phyloP scores from a whole-genome alignment of 352 stramenopile genomes.

The Phytophthora capsici region DNA sequence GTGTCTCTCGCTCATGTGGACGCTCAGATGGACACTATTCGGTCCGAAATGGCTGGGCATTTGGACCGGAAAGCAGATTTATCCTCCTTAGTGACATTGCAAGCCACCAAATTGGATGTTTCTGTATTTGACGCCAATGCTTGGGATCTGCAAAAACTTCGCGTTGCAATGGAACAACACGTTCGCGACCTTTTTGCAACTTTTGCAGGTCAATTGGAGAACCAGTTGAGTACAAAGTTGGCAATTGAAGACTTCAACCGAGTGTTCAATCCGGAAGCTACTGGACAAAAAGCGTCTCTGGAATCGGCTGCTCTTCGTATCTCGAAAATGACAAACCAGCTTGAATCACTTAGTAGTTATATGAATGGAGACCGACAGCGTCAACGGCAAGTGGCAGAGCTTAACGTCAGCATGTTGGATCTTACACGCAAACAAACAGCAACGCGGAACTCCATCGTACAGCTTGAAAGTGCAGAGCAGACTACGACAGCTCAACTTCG shows the following conservation, averaged over 20 bases:
- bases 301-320: slow-evolving; percentile 53
- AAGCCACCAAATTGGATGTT: slow-evolving; percentile 68
- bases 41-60: slow-evolving; percentile 33
- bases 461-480: slow-evolving; percentile 47
- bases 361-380: slow-evolving; percentile 50
- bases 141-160: slow-evolving; percentile 64
- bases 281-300: slow-evolving; percentile 54
- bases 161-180: slow-evolving; percentile 57
- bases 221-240: slow-evolving; percentile 55
- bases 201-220: slow-evolving; percentile 65
- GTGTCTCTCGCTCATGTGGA: slow-evolving; percentile 51
- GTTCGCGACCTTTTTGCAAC: slow-evolving; percentile 63
- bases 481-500: slow-evolving; percentile 33
- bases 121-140: slow-evolving; percentile 62
- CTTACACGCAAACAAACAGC: slow-evolving; percentile 59
- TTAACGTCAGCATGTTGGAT: slow-evolving; percentile 57
- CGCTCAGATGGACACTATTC: slow-evolving; percentile 41
- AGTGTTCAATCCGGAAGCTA: slow-evolving; percentile 66
- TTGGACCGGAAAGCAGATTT: slow-evolving; percentile 58
- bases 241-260: slow-evolving; percentile 69
- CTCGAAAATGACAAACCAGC: slow-evolving; percentile 60
- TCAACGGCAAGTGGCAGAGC: slow-evolving; percentile 54
- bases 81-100: slow-evolving; percentile 33
- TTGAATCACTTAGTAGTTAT: slow-evolving; percentile 53
- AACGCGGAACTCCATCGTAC: slow-evolving; percentile 45